Evolutionary conservation across 768 basidiomycete genomes (phyloP).

Genomic region (Nidularia pulvinata): DNA sequence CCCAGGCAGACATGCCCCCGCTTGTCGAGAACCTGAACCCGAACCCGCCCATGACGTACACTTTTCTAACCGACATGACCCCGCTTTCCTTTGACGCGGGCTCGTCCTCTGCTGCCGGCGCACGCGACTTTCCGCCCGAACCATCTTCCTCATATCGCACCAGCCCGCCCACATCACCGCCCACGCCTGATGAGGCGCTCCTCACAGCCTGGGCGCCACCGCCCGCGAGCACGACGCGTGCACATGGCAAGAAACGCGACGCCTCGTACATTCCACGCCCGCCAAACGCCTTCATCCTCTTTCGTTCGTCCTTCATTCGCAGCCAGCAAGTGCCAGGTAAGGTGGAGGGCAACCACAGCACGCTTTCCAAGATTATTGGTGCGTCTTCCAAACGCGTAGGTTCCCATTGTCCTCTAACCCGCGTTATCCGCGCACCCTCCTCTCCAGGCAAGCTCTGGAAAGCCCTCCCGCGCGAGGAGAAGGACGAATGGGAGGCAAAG

Average conservation of each 20-base stretch:
- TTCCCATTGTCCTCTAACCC: neutral
- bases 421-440: constrained; percentile 7
- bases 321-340: constrained; percentile 73
- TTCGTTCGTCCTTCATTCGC: constrained; percentile 76
- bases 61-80: constrained; percentile 63
- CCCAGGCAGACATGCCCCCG: constrained; percentile 45
- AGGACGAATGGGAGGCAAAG: constrained; percentile 76
- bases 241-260: constrained; percentile 65
- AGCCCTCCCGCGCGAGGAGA: constrained; percentile 63
- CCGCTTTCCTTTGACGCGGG: constrained; percentile 41
- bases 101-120: constrained; percentile 22
- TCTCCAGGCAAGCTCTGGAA: constrained; percentile 72
- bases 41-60: constrained; percentile 52
- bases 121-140: constrained; percentile 14
- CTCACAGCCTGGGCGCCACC: constrained; percentile 9
- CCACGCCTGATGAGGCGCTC: constrained; percentile 12
- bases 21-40: constrained; percentile 58
- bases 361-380: constrained; percentile 84
- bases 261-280: constrained; percentile 81
- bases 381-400: constrained; percentile 15
- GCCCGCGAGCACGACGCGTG: constrained; percentile 32
- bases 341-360: constrained; percentile 81
- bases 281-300: constrained; percentile 86
- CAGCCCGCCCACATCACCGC: constrained; percentile 14
- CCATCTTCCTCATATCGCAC: constrained; percentile 12